A percentile compares a stretch with the other conserved stretches of the same genome.
Conservation (phyloP, 257 asterid species). For the Solanum habrochaites region DNA sequence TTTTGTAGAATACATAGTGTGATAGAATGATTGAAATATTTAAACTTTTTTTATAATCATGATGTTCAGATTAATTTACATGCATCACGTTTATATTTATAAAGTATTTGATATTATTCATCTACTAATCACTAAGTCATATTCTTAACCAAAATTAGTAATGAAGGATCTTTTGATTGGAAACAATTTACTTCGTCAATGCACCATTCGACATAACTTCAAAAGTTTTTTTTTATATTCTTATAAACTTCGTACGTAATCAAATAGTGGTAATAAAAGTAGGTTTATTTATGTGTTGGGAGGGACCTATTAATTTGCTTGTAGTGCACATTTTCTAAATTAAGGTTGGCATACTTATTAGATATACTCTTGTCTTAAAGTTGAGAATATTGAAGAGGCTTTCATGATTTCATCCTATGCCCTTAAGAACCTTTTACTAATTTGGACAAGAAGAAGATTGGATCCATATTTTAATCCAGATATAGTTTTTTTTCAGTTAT, state of each 20-base stretch:
- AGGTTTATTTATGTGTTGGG: background rate
- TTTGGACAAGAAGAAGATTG: background rate
- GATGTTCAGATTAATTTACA: rapidly evolving
- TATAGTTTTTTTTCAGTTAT: background rate
- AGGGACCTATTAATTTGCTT: constrained; percentile 2
- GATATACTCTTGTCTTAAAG: constrained; percentile 8
- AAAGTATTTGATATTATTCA: background rate
- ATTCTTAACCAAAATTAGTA: rapidly evolving
- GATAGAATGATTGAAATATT: background rate
- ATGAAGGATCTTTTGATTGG: background rate
- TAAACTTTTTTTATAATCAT: background rate
- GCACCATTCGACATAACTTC: rapidly evolving
- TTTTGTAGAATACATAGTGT: background rate
- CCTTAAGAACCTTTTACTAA: constrained; percentile 6
- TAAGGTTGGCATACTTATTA: constrained; percentile 1
- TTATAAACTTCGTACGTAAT: background rate
- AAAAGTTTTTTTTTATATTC: background rate
- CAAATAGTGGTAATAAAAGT: background rate
- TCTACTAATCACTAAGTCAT: background rate
- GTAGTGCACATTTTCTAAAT: constrained; percentile 4
- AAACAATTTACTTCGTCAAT: constrained; percentile 12
- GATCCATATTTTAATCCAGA: background rate
- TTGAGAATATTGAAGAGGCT: background rate
- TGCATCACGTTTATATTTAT: background rate
- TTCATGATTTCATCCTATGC: constrained; percentile 1